A percentile compares a stretch with the other conserved stretches of the same genome.
phyloP scores from a whole-genome alignment of 1,284 basidiomycete species.

The Naganishia sp. region DNA sequence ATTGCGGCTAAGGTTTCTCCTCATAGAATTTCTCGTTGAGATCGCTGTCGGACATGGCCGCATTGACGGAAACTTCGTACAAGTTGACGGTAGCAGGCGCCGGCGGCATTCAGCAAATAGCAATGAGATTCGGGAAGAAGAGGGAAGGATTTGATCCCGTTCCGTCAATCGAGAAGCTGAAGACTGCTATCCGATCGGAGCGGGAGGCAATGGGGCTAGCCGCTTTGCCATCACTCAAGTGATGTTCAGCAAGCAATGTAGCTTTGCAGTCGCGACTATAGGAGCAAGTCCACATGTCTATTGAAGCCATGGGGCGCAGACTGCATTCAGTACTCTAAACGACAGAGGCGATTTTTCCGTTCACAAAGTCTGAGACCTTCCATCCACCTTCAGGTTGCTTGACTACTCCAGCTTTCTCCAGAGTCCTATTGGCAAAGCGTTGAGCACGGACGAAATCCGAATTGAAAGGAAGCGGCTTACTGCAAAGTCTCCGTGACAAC shows the following conservation, averaged over 20 bases:
- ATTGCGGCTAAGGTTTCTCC: not conserved
- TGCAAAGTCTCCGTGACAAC: constrained; percentile 70
- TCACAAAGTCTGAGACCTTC: constrained; percentile 64
- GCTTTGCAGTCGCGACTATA: not conserved
- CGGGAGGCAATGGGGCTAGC: constrained; percentile 20
- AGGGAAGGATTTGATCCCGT: constrained; percentile 25
- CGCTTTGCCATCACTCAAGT: constrained; percentile 17
- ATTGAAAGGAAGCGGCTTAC: constrained; percentile 55
- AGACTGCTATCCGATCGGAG: constrained; percentile 20
- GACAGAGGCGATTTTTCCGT: constrained; percentile 59
- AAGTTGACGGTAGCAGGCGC: constrained; percentile 21
- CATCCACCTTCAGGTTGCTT: constrained; percentile 63
- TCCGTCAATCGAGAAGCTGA: constrained; percentile 28
- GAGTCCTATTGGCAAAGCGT: constrained; percentile 57
- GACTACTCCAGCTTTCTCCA: constrained; percentile 75
- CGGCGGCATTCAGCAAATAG: constrained; percentile 28
- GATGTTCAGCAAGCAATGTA: not conserved
- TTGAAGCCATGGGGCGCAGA: too few relatives aligned
- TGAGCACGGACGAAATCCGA: constrained; percentile 16
- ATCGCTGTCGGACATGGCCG: constrained; percentile 21
- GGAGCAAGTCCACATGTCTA: not conserved
- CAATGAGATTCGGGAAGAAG: constrained; percentile 29
- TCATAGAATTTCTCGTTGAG: constrained; percentile 31
- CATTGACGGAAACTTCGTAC: constrained; percentile 6
- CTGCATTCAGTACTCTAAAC: constrained; percentile 41